phyloP scores from a whole-genome alignment of 2,329 filamentous ascomycete genomes.

The Penicillium aurantiogriseum region DNA sequence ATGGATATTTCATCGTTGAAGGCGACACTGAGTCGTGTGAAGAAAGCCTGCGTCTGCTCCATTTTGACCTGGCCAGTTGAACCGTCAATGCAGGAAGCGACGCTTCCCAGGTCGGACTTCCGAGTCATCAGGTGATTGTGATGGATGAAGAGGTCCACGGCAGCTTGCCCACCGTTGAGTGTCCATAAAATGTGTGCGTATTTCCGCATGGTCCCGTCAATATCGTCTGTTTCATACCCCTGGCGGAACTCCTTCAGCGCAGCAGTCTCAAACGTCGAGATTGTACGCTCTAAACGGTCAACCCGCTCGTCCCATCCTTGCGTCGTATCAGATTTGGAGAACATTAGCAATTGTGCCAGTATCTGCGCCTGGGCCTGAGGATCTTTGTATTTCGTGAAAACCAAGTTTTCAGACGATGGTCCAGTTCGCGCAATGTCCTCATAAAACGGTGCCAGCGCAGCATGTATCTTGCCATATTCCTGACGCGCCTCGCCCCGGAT shows the following conservation, averaged over 20 bases:
- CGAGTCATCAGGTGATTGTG: slow-evolving; percentile 82
- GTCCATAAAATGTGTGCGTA: slow-evolving; percentile 83
- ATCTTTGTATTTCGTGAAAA: slow-evolving; percentile 84
- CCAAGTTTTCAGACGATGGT: slow-evolving; percentile 70
- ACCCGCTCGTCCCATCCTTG: slow-evolving; percentile 70
- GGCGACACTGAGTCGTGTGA: slow-evolving; percentile 69
- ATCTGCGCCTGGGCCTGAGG: slow-evolving; percentile 90
- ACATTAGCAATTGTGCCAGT: slow-evolving; percentile 74
- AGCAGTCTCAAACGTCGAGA: slow-evolving; percentile 82
- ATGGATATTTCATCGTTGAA: slow-evolving; percentile 79
- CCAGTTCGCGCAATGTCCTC: slow-evolving; percentile 71
- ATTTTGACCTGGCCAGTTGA: slow-evolving; percentile 68
- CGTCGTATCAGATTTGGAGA: slow-evolving; percentile 77
- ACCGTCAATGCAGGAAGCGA: slow-evolving; percentile 77
- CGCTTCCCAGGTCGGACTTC: slow-evolving; percentile 66
- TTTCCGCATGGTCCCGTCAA: slow-evolving; percentile 81
- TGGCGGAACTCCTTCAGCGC: slow-evolving; percentile 90
- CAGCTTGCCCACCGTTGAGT: slow-evolving; percentile 76
- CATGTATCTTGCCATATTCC: slow-evolving; percentile 88
- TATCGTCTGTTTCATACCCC: slow-evolving; percentile 83
- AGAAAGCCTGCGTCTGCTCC: slow-evolving; percentile 78
- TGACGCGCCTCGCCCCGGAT: slow-evolving; percentile 80
- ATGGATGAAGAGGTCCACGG: slow-evolving; percentile 80
- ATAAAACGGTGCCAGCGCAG: slow-evolving; percentile 85
- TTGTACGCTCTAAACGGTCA: slow-evolving; percentile 70